Evolutionary conservation across 441 rosid species (phyloP).

Genomic region (Populus hybrid): DNA sequence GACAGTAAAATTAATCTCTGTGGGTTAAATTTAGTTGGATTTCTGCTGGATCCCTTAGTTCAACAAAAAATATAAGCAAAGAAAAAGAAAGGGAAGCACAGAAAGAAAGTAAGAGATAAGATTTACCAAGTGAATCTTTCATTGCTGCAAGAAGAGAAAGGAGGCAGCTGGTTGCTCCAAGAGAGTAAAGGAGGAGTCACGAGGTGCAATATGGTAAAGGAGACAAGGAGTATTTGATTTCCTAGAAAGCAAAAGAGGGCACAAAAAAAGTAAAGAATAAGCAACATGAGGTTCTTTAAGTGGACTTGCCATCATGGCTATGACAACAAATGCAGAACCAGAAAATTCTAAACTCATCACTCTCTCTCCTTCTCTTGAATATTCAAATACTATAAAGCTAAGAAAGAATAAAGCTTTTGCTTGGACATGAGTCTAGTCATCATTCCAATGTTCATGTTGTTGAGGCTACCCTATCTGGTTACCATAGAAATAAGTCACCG

Average conservation of each 20-base stretch:
- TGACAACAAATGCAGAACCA: slow-evolving; percentile 8
- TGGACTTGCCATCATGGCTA: slow-evolving; percentile 30
- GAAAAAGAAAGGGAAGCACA: not conserved
- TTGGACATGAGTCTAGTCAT: not conserved
- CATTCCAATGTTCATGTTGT: not conserved
- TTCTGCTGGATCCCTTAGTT: not conserved
- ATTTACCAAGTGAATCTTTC: slow-evolving; percentile 23
- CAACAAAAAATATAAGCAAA: not conserved
- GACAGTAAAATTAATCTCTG: not conserved
- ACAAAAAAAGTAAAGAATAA: slow-evolving; percentile 5
- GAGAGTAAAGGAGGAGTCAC: not conserved
- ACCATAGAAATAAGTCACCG: not conserved
- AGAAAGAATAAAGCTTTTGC: slow-evolving; percentile 1
- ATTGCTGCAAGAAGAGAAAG: slow-evolving; percentile 11
- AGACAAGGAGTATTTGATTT: slow-evolving; percentile 5
- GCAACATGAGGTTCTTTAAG: slow-evolving; percentile 18
- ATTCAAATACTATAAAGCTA: not conserved
- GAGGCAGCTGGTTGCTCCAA: slow-evolving; percentile 8
- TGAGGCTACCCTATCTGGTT: not conserved
- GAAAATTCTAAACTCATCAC: not conserved
- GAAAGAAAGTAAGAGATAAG: not conserved
- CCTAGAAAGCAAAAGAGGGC: not conserved
- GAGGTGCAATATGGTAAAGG: not conserved
- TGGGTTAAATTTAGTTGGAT: not conserved
- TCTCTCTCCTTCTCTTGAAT: slow-evolving; percentile 1